phyloP scores from a whole-genome alignment of 2,329 filamentous ascomycete species.

The Graphilbum fragrans region DNA sequence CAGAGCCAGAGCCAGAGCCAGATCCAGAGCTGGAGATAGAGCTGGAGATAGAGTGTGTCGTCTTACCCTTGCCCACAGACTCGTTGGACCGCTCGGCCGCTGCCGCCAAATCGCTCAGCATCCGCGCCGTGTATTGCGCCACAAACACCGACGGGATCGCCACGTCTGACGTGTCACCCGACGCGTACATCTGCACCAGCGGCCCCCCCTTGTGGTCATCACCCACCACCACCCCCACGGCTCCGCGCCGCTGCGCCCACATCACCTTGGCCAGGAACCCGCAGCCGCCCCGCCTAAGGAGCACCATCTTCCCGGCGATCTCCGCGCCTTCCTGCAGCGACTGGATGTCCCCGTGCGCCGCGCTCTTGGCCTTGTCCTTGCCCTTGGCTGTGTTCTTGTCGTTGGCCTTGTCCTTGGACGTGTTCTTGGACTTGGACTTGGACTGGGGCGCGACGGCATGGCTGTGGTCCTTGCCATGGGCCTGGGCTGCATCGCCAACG shows the following conservation, averaged over 20 bases:
- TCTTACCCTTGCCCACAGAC: not conserved
- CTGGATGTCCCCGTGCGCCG: conserved; percentile 71
- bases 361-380: not conserved
- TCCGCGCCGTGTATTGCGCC: conserved; percentile 83
- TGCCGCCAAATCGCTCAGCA: conserved; percentile 35
- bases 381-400: not conserved
- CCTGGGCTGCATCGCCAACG: not conserved
- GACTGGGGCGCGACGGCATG: not conserved
- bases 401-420: not conserved
- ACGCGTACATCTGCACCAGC: conserved; percentile 95
- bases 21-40: too few species aligned
- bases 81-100: conserved; percentile 3
- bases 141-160: conserved; percentile 93
- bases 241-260: conserved; percentile 88
- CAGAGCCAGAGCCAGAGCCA: too few species aligned
- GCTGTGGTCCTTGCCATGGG: not conserved
- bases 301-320: conserved; percentile 83
- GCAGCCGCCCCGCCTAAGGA: conserved; percentile 85
- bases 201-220: conserved; percentile 84
- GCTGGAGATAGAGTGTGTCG: not conserved
- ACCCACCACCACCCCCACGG: conserved; percentile 81
- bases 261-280: conserved; percentile 95
- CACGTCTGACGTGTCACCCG: conserved; percentile 88
- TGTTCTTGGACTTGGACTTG: not conserved
- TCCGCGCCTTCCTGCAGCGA: conserved; percentile 84